A percentile compares a stretch with the other conserved stretches of the same genome.
Conservation (phyloP, 1,284 basidiomycete genomes). For the Peniophora sp. region DNA sequence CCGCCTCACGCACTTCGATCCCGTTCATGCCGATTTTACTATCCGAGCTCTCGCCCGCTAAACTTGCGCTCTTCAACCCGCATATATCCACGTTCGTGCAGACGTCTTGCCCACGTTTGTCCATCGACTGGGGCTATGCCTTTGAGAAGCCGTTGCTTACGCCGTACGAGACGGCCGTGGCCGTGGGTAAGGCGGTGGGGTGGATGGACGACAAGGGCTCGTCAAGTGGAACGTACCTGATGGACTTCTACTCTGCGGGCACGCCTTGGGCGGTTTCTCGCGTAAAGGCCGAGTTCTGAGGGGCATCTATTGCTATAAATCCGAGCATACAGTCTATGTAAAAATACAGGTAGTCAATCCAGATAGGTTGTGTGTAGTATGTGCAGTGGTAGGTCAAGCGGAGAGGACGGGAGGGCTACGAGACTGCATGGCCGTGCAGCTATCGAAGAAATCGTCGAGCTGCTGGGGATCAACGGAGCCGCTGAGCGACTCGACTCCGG, state of each 20-base stretch:
- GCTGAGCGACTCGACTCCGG: slow-evolving; percentile 16
- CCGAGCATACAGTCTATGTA: no score
- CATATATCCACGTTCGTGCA: slow-evolving; percentile 88
- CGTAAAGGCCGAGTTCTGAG: slow-evolving; percentile 25
- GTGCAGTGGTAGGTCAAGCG: background rate
- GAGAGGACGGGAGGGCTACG: slow-evolving; percentile 7
- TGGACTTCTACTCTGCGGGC: slow-evolving; percentile 92
- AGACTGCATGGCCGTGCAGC: slow-evolving; percentile 13
- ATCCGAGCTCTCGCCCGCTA: slow-evolving; percentile 93
- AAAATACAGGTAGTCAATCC: no score
- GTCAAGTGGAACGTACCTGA: slow-evolving; percentile 63
- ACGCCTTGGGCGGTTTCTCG: slow-evolving; percentile 66
- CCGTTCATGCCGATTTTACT: slow-evolving; percentile 87
- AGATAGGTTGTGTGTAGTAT: no score
- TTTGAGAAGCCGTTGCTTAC: slow-evolving; percentile 86
- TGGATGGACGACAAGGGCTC: slow-evolving; percentile 44
- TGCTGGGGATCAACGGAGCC: slow-evolving; percentile 9
- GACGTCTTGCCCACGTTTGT: slow-evolving; percentile 91
- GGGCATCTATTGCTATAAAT: no score
- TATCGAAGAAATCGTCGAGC: slow-evolving; percentile 16
- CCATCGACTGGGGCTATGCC: slow-evolving; percentile 98
- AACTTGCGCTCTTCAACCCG: slow-evolving; percentile 77
- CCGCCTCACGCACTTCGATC: slow-evolving; percentile 41
- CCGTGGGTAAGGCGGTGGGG: slow-evolving; percentile 62
- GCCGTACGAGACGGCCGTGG: slow-evolving; percentile 92